Conservation (phyloP, 345 rosid genomes). For the Punica granatum region DNA sequence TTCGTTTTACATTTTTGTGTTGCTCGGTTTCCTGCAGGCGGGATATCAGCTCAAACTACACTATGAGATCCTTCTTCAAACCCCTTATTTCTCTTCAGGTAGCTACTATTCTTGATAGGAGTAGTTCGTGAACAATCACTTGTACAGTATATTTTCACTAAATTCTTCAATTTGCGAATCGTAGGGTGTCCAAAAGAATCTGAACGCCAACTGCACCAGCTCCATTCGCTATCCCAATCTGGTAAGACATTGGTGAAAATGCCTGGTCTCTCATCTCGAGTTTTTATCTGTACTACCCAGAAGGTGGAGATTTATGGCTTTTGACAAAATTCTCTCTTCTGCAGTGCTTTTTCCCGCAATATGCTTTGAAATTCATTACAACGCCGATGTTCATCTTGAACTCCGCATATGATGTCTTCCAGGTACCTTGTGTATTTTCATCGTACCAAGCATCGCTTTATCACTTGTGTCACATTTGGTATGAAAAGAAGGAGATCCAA, state of each 20-base stretch:
- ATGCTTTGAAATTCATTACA: slow-evolving; percentile 47
- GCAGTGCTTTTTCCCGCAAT: slow-evolving; percentile 94
- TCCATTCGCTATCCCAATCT: slow-evolving; percentile 37
- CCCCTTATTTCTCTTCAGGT: slow-evolving; percentile 31
- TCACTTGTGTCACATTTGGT: neutral
- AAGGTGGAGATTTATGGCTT: neutral
- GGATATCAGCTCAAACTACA: slow-evolving; percentile 52
- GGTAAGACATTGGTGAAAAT: slow-evolving; percentile 29
- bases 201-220: slow-evolving; percentile 51
- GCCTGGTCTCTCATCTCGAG: neutral
- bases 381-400: slow-evolving; percentile 80
- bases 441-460: neutral
- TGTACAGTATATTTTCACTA: slow-evolving; percentile 1
- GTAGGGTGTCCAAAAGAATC: slow-evolving; percentile 57
- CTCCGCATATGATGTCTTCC: slow-evolving; percentile 87
- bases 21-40: slow-evolving; percentile 43
- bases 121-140: neutral
- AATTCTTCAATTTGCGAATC: slow-evolving; percentile 15
- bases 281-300: neutral
- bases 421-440: slow-evolving; percentile 28
- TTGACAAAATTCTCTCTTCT: neutral
- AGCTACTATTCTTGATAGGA: neutral
- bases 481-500: neutral
- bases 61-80: slow-evolving; percentile 54
- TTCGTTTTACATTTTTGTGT: neutral